A percentile compares a stretch with the other conserved stretches of the same genome.
Conservation (phyloP, 2,329 filamentous ascomycete species). For the Sporothrix pseudoabietina region DNA sequence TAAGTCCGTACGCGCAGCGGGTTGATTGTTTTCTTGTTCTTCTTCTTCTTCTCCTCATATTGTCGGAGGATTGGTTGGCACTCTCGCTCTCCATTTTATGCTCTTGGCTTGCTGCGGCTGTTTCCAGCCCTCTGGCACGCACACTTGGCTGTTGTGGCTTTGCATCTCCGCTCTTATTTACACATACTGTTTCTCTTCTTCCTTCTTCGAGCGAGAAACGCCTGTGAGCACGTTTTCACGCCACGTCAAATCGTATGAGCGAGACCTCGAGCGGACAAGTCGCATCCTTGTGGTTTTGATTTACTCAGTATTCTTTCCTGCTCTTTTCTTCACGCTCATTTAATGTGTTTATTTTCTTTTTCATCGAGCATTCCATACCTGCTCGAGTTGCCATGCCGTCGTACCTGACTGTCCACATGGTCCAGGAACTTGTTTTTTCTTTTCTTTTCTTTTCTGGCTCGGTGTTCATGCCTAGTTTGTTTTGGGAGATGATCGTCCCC, state of each 20-base stretch:
- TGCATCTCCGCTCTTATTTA: neutral
- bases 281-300: neutral
- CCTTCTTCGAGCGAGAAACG: neutral
- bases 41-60: neutral
- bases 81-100: neutral
- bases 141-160: neutral
- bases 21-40: neutral
- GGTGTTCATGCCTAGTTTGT: neutral
- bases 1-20: neutral
- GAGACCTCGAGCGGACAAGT: neutral
- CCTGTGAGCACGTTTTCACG: neutral
- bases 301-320: too few species aligned
- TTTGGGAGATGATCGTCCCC: constrained; percentile 9
- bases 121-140: constrained; percentile 21
- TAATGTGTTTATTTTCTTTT: neutral
- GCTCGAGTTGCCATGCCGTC: neutral
- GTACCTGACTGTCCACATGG: constrained; percentile 8
- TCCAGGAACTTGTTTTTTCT: neutral
- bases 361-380: neutral
- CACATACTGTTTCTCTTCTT: neutral
- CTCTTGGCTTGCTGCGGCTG: constrained; percentile 1
- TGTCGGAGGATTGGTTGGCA: neutral
- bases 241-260: neutral
- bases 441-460: neutral
- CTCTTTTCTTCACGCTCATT: neutral